phyloP scores from a whole-genome alignment of 2,329 filamentous ascomycete species.

The Trichoderma polysporum region DNA sequence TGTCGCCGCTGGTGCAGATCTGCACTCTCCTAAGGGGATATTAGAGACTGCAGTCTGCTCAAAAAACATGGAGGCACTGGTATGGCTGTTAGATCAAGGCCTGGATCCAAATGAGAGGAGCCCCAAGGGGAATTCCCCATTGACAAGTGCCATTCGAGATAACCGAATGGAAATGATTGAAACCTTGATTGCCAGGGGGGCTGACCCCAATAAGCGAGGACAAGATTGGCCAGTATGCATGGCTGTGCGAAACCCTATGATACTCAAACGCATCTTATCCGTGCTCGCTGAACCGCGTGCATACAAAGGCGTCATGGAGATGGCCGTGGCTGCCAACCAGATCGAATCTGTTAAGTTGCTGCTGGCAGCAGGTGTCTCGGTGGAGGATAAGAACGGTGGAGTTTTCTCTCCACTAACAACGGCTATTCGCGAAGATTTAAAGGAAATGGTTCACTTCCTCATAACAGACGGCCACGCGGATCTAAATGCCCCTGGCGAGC shows the following conservation, averaged over 20 bases:
- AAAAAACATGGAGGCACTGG: constrained; percentile 60
- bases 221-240: constrained; percentile 71
- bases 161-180: constrained; percentile 60
- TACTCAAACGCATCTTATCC: constrained; percentile 59
- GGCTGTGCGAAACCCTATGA: constrained; percentile 60
- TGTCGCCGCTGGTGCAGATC: constrained; percentile 59
- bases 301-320: constrained; percentile 66
- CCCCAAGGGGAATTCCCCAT: constrained; percentile 57
- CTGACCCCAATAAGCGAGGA: constrained; percentile 61
- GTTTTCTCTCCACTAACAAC: constrained; percentile 70
- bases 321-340: constrained; percentile 65
- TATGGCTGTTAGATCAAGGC: constrained; percentile 60
- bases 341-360: constrained; percentile 67
- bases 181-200: constrained; percentile 56
- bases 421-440: constrained; percentile 62
- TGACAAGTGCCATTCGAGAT: constrained; percentile 66
- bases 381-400: constrained; percentile 63
- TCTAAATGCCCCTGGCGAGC: constrained; percentile 66
- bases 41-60: constrained; percentile 62
- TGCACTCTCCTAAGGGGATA: constrained; percentile 62
- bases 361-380: constrained; percentile 60
- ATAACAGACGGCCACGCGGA: constrained; percentile 62
- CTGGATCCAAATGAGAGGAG: constrained; percentile 61
- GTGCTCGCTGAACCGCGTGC: constrained; percentile 58
- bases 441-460: constrained; percentile 60